phyloP scores from a whole-genome alignment of 2,329 filamentous ascomycete genomes.

The Aspergillus puulaauensis region DNA sequence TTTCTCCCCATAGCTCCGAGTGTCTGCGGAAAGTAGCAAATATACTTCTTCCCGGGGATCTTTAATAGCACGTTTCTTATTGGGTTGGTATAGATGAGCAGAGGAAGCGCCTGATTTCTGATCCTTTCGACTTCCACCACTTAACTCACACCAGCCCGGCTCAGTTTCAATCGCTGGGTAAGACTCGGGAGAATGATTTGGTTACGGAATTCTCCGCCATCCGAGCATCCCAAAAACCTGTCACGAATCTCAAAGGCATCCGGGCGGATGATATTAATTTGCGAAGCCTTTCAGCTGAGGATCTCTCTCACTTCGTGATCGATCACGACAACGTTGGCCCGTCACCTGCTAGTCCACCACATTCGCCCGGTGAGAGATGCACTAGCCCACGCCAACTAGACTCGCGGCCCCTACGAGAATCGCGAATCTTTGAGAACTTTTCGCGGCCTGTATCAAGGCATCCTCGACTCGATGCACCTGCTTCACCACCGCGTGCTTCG shows the following conservation, averaged over 20 bases:
- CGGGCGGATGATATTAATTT: constrained; percentile 49
- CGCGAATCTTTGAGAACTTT: constrained; percentile 53
- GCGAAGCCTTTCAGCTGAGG: constrained; percentile 34
- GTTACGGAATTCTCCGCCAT: constrained; percentile 55
- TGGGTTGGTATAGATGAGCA: constrained; percentile 33
- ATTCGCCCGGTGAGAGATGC: constrained; percentile 29
- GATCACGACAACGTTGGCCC: constrained; percentile 21
- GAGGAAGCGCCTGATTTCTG: constrained; percentile 55
- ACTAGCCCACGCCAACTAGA: constrained; percentile 23
- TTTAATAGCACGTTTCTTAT: constrained; percentile 2
- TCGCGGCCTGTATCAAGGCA: constrained; percentile 51
- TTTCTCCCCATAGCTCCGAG: not conserved
- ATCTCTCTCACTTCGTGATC: constrained; percentile 23
- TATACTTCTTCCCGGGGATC: not conserved
- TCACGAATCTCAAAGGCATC: constrained; percentile 52
- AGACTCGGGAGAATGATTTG: constrained; percentile 52
- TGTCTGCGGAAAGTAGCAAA: not conserved
- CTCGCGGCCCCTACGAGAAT: constrained; percentile 27
- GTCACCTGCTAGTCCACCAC: constrained; percentile 30
- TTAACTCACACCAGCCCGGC: constrained; percentile 59
- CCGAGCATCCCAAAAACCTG: constrained; percentile 53
- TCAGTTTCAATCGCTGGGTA: constrained; percentile 54
- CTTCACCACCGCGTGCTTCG: constrained; percentile 37
- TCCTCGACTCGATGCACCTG: constrained; percentile 39
- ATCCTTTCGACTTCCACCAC: constrained; percentile 65